Evolutionary conservation across 2,329 filamentous ascomycete genomes (phyloP), one percentile per base, ranked within the genome.

Genomic region (Blumeriella jaapii): DNA sequence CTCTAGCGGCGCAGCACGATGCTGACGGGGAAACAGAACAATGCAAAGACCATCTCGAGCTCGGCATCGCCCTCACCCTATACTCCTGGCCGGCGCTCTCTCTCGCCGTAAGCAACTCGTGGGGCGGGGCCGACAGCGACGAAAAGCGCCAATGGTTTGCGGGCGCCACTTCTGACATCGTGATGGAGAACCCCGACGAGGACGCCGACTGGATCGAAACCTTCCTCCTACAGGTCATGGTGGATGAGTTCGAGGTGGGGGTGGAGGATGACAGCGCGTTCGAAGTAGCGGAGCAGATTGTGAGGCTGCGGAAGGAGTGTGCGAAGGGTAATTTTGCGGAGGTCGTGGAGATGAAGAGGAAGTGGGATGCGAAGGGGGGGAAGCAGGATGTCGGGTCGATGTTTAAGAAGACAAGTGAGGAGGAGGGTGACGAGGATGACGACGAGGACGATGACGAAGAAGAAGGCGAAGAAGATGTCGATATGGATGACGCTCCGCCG

Each of bases 101-200:
- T 31, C 76, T 94, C 55, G 85, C 91, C 29, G 83, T 95, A 28
- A 73, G 82, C 56, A 85, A 84, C 58, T 69, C 75, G 61, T 94
- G 87, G 81, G 91, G 89, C 51, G 91, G 89, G 2, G 75, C 83
- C 25, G 77, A 85, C 54, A 45, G 39, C 80, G 77, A 68, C 41
- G 85, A 93, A 60, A 96, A 96, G 65, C 82, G 89, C 53, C 89
- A 94, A 68, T 96, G 87, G 89, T 83, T 98, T 53, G 89, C 83
- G 33, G 87, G 86, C 45, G 82, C 82, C 27, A 69, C 96, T 34
- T 80, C 78, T 40, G 84, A 94, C 16, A 74, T 94, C 44, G 80
- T 95, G 49, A 45, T 53, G 12, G 59, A 65, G 8, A 61, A 65
- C 3, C 66, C 74, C 2, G 65, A 74, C 36, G 76, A 82, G 8